These are phyloP conservation scores for Pythium chondricola DNA, from an alignment of 352 stramenopile genomes.

Conservation along the genomic window DNA sequence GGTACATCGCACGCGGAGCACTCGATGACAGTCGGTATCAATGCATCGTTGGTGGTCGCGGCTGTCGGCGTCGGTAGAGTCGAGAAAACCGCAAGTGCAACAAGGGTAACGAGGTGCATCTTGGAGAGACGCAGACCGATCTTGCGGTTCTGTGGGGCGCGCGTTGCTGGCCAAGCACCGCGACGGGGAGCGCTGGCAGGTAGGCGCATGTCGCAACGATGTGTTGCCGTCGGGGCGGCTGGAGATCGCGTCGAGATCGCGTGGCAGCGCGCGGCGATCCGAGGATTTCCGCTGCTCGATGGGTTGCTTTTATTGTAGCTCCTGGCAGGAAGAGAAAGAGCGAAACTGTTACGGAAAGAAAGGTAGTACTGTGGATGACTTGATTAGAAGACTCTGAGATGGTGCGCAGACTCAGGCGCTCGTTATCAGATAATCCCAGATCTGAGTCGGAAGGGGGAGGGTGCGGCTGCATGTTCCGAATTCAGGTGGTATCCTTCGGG, in stretches of 20 bases:
- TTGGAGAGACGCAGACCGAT: not conserved
- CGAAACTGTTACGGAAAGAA: slow-evolving; percentile 15
- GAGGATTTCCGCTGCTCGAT: too few relatives aligned
- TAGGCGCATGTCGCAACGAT: too few relatives aligned
- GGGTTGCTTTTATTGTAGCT: slow-evolving; percentile 7
- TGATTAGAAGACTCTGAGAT: slow-evolving; percentile 17
- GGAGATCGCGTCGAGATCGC: too few relatives aligned
- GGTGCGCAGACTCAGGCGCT: not conserved
- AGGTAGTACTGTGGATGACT: not conserved
- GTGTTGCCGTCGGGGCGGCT: too few relatives aligned
- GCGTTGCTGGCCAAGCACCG: too few relatives aligned
- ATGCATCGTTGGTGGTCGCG: not conserved
- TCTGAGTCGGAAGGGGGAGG: not conserved
- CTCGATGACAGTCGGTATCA: slow-evolving; percentile 18
- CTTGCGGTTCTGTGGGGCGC: not conserved
- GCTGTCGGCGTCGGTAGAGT: not conserved
- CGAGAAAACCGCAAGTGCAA: too few relatives aligned
- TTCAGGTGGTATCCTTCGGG: too few relatives aligned
- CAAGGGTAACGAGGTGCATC: not conserved
- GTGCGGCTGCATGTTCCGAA: not conserved
- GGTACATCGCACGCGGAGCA: slow-evolving; percentile 60
- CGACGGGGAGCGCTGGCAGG: too few relatives aligned
- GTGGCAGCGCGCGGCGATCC: too few relatives aligned
- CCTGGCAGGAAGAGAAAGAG: not conserved
- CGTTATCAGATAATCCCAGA: too few relatives aligned